Conservation (phyloP, 352 stramenopile genomes). For the Globisporangium okanoganense region DNA sequence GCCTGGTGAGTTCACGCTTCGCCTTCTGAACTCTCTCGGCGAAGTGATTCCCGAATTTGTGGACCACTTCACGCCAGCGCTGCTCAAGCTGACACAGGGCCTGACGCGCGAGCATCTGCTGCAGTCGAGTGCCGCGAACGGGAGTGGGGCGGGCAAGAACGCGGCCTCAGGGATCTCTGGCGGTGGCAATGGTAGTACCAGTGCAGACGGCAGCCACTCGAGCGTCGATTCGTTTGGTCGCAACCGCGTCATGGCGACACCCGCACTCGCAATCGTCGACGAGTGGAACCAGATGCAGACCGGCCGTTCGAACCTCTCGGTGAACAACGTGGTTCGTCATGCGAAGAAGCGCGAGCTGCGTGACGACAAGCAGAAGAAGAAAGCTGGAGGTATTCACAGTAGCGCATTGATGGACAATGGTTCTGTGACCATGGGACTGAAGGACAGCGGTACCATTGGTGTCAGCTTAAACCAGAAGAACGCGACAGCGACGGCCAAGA, state of each 20-base stretch:
- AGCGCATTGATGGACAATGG: conserved; percentile 16
- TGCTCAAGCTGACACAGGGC: conserved; percentile 81
- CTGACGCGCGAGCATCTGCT: conserved; percentile 85
- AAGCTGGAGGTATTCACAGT: conserved; percentile 7
- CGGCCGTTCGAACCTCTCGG: conserved; percentile 66
- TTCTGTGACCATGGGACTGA: conserved; percentile 13
- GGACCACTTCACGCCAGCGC: conserved; percentile 67
- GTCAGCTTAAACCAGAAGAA: conserved; percentile 14
- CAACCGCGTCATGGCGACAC: conserved; percentile 86
- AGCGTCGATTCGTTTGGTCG: conserved; percentile 71
- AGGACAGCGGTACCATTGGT: conserved; percentile 15
- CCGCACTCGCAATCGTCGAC: conserved; percentile 76
- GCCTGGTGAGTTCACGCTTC: conserved; percentile 68
- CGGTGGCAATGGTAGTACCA: conserved; percentile 22
- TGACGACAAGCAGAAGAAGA: conserved; percentile 70
- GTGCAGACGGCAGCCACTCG: conserved; percentile 31
- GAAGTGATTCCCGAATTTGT: conserved; percentile 65
- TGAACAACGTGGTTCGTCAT: conserved; percentile 80
- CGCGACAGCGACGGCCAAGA: conserved; percentile 25
- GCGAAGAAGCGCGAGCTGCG: conserved; percentile 47
- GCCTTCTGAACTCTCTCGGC: conserved; percentile 56
- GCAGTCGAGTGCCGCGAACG: conserved; percentile 32
- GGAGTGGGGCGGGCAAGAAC: conserved; percentile 5
- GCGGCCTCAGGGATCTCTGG: background rate
- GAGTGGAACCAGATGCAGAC: conserved; percentile 77